Conservation (phyloP, 306 rosid genomes). For the Rubus idaeus region DNA sequence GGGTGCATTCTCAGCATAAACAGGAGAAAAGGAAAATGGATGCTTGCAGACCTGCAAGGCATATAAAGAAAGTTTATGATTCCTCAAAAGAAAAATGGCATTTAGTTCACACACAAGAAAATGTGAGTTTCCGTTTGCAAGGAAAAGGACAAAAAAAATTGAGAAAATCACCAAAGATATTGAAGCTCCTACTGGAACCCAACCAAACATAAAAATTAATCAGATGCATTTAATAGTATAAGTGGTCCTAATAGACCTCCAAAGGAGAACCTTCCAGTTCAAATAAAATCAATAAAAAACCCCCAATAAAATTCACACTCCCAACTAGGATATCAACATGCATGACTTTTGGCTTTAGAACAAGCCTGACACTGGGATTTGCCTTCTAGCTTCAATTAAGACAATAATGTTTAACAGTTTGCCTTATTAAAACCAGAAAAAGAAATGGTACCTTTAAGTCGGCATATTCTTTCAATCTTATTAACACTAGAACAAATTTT, state of each 20-base stretch:
- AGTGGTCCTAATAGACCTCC: background rate
- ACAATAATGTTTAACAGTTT: background rate
- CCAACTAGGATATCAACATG: background rate
- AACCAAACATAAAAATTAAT: background rate
- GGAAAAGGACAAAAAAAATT: background rate
- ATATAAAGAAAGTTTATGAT: slow-evolving; percentile 12
- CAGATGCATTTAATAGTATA: background rate
- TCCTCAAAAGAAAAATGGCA: background rate
- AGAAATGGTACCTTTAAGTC: background rate
- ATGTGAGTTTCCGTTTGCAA: no score
- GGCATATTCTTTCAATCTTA: background rate
- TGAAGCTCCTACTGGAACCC: background rate
- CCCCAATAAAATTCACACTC: background rate
- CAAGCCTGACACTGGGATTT: background rate
- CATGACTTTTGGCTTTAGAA: background rate
- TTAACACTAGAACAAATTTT: background rate
- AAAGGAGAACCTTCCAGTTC: background rate
- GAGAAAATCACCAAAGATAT: background rate
- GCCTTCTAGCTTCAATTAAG: background rate
- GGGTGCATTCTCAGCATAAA: slow-evolving; percentile 96
- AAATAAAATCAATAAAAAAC: background rate
- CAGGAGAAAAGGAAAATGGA: slow-evolving; percentile 94
- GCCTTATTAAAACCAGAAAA: background rate
- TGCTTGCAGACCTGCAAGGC: slow-evolving; percentile 91
- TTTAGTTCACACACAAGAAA: background rate